phyloP scores from a whole-genome alignment of 1,139 yeast genomes.

The Geotrichum aggregatum region DNA sequence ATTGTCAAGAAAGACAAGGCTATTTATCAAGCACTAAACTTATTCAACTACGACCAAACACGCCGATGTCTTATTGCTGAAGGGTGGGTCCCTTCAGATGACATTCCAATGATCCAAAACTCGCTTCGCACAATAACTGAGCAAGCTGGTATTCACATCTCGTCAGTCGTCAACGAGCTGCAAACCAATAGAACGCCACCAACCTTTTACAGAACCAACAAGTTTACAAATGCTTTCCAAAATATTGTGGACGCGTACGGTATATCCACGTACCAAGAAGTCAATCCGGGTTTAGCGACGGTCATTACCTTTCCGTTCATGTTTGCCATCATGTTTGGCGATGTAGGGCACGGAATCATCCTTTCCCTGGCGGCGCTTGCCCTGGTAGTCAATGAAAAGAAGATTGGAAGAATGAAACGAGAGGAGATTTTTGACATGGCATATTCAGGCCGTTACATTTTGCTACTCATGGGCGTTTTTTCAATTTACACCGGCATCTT shows the following conservation, averaged over 20 bases:
- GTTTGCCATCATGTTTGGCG: slow-evolving; percentile 99
- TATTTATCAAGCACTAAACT: slow-evolving; percentile 69
- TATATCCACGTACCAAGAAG: slow-evolving; percentile 88
- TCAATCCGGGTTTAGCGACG: slow-evolving; percentile 93
- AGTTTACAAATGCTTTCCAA: slow-evolving; percentile 89
- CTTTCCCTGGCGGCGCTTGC: slow-evolving; percentile 66
- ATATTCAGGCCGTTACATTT: slow-evolving; percentile 81
- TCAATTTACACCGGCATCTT: slow-evolving; percentile 91
- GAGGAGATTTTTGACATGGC: slow-evolving; percentile 98
- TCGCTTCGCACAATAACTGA: slow-evolving; percentile 58
- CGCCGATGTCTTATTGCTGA: slow-evolving; percentile 92
- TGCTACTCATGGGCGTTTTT: slow-evolving; percentile 84
- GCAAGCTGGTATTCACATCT: slow-evolving; percentile 52
- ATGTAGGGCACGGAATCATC: slow-evolving; percentile 89
- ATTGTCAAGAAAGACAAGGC: slow-evolving; percentile 66
- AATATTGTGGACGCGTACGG: slow-evolving; percentile 94
- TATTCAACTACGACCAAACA: slow-evolving; percentile 77
- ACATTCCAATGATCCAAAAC: slow-evolving; percentile 45
- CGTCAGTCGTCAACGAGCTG: slow-evolving; percentile 76
- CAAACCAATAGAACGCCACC: slow-evolving; percentile 86
- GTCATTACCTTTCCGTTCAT: slow-evolving; percentile 94
- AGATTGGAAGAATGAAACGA: slow-evolving; percentile 60
- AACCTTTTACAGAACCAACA: slow-evolving; percentile 85
- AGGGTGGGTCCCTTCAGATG: slow-evolving; percentile 83
- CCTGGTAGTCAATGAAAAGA: slow-evolving; percentile 65